Base-by-base conservation (phyloP, 768 basidiomycete species). In the Suillus subaureus region DNA sequence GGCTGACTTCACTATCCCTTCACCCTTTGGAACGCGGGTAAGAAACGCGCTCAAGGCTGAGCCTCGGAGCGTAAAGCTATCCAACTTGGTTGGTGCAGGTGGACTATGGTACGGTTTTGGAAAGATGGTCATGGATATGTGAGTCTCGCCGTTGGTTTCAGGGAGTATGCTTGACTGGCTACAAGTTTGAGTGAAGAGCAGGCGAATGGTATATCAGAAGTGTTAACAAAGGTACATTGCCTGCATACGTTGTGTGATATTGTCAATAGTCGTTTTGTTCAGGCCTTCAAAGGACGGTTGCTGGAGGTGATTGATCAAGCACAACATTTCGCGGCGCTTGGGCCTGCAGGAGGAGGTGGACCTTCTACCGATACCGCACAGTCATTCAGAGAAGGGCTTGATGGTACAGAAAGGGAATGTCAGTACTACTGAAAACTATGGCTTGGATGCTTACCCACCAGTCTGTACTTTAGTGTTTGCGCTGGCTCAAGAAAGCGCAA, bases 91-190 rank as follows among this genome's bases (percentile, higher is more conserved):
- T 11, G 96, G 96, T 9, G 89, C 90, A 13, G 93, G 93, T 3
- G 93, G 94, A 3, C 78, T 88, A 70, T 98, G 96, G 96, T 98
- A 97, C 75, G 91, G 90, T 4, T 96, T 96, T 75, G 96, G 96
- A 16, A 89, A 89, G 74, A 87, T 88, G 68, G 88, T 97, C 66
- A 91, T 90, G 81, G 89, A 90, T 62, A 87, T 97, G 94, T 94
- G 72, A 71, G 84, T 72, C 15, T 12, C 40, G 16, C 65, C 37
- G 60, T 33, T 51, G 47, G 35, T 49, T 64, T 61, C 61, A 55
- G 26, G 58, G 11, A 13, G 21, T n/a, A 55, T 40, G 45, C 60
- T 66, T 16, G 37, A 62, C 18, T 37, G 28, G 57, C 61, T 57
- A 42, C 70, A 61, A 97, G 96, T 69, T 79, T 97, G 64, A 87